Percentiles rank a stretch among this genome's conserved stretches.
Conservation (phyloP, 257 asterid genomes). For the Solanum arcanum region DNA sequence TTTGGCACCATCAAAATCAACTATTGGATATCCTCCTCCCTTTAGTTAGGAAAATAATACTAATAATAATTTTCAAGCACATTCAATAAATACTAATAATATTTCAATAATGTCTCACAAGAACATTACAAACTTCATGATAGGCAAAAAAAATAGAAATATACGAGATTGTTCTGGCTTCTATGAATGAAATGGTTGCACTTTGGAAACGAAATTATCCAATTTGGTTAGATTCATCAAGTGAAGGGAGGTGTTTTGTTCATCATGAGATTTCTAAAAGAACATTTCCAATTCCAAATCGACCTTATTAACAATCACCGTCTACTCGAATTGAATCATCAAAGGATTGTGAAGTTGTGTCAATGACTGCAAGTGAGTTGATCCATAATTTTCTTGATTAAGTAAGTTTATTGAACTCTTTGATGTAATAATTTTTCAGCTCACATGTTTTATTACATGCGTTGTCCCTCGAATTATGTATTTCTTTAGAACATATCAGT, state of each 20-base stretch:
- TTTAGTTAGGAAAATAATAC: background rate
- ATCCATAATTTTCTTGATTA: conserved; percentile 45
- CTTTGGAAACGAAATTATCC: conserved; percentile 35
- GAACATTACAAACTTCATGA: conserved; percentile 5
- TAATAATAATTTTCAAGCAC: background rate
- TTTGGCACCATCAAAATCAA: background rate
- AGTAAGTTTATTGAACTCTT: conserved; percentile 11
- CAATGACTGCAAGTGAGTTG: conserved; percentile 33
- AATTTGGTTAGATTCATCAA: conserved; percentile 31
- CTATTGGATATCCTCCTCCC: background rate
- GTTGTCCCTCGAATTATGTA: too few species aligned
- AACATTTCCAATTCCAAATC: conserved; percentile 26
- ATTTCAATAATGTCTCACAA: background rate
- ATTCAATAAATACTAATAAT: background rate
- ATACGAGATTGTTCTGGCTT: conserved; percentile 21
- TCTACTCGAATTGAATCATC: conserved; percentile 59
- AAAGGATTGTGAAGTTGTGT: conserved; percentile 39
- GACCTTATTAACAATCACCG: conserved; percentile 9
- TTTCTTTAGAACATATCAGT: too few species aligned
- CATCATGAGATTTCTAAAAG: conserved; percentile 38
- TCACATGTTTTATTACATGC: background rate
- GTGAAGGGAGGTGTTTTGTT: conserved; percentile 35
- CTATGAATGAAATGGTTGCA: conserved; percentile 7
- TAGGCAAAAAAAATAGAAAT: conserved; percentile 14
- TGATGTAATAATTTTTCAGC: background rate